phyloP scores from a whole-genome alignment of 2,329 filamentous ascomycete species.

The Truncatella angustata region DNA sequence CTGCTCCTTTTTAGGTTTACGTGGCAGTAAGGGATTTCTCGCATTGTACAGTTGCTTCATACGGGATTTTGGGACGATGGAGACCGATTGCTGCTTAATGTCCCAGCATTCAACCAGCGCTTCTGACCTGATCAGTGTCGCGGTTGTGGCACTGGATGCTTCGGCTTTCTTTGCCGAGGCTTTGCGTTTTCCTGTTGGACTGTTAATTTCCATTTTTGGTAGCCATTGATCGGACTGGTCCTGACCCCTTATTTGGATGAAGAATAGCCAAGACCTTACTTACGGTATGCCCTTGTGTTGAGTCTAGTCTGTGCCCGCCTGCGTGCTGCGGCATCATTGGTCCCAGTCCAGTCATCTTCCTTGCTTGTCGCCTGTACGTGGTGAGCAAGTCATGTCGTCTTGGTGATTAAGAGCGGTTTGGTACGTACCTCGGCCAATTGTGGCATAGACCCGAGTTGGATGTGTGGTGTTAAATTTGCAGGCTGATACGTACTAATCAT shows the following conservation, averaged over 20 bases:
- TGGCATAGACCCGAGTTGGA: conserved; percentile 31
- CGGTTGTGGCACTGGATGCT: conserved; percentile 18
- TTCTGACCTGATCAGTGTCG: conserved; percentile 25
- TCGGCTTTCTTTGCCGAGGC: conserved; percentile 21
- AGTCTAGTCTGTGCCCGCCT: conserved; percentile 43
- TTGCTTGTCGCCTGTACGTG: conserved; percentile 30
- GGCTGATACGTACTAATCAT: conserved; percentile 21
- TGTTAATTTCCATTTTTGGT: conserved; percentile 19
- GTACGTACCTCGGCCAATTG: conserved; percentile 36
- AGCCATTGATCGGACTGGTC: not conserved
- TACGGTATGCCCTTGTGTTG: conserved; percentile 44
- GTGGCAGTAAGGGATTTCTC: conserved; percentile 26
- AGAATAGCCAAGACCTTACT: conserved; percentile 16
- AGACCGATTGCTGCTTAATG: conserved; percentile 29
- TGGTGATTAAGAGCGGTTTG: conserved; percentile 10
- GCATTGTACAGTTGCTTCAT: conserved; percentile 30
- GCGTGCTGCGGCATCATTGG: conserved; percentile 37
- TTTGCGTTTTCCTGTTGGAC: conserved; percentile 30
- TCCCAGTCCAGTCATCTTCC: conserved; percentile 46
- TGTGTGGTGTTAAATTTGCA: conserved; percentile 16
- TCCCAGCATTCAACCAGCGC: conserved; percentile 33
- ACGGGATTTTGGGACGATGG: conserved; percentile 26
- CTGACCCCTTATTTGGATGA: not conserved
- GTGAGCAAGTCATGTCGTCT: conserved; percentile 25
- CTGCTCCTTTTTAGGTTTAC: conserved; percentile 19